Conservation (phyloP, 192 early-diverging fungal species). For the Phlyctochytrium planicorne region DNA sequence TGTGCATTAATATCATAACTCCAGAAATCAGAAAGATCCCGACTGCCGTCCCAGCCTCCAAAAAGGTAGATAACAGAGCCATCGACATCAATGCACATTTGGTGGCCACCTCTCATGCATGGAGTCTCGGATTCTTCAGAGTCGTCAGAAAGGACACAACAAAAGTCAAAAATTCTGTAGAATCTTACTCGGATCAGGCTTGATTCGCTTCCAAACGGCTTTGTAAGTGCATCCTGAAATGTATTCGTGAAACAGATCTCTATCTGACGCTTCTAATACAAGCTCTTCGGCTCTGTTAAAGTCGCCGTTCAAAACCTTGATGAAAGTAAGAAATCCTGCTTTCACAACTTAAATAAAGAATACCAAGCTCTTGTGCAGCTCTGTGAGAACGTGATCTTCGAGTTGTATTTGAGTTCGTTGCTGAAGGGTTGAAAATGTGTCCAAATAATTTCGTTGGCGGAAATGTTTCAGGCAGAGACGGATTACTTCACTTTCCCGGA, state of each 20-base stretch:
- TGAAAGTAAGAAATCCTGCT: neutral
- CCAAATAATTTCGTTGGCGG: conserved; percentile 72
- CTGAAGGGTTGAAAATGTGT: conserved; percentile 71
- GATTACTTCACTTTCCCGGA: conserved; percentile 75
- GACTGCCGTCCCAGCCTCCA: conserved; percentile 92
- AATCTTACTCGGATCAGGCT: conserved; percentile 34
- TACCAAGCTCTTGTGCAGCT: conserved; percentile 60
- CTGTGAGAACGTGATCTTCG: conserved; percentile 80
- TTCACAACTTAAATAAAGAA: no score
- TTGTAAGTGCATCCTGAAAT: conserved; percentile 68
- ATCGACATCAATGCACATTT: conserved; percentile 90
- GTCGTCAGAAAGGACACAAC: conserved; percentile 2
- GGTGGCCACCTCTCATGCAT: conserved; percentile 85
- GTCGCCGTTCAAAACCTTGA: conserved; percentile 60
- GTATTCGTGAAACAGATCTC: conserved; percentile 73
- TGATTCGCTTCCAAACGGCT: conserved; percentile 65
- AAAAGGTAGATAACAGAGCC: conserved; percentile 74
- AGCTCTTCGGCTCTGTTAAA: conserved; percentile 74
- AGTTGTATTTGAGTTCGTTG: conserved; percentile 59
- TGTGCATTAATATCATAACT: conserved; percentile 56
- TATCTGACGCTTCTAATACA: conserved; percentile 57
- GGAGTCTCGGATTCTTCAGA: conserved; percentile 25
- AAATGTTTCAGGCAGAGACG: conserved; percentile 89
- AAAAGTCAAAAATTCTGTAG: neutral
- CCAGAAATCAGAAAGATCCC: conserved; percentile 92